Evolutionary conservation across 352 stramenopile species (phyloP).

Genomic region (Aphanomyces euteiches): DNA sequence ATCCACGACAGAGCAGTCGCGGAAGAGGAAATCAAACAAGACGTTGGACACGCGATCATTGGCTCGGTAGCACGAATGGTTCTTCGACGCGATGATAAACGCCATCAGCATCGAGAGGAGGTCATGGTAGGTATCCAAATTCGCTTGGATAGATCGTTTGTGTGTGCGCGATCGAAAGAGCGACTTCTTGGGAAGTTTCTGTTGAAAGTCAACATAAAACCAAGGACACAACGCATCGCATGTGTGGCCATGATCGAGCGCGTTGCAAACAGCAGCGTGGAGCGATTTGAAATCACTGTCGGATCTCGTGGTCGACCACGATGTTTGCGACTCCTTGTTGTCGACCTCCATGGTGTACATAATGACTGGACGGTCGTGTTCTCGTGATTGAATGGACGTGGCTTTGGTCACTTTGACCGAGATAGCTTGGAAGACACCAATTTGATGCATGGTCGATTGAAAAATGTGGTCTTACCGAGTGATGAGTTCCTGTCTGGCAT

Average conservation of each 20-base stretch:
- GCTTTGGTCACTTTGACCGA: background rate
- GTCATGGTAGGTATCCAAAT: background rate
- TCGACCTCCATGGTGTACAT: background rate
- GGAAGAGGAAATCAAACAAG: conserved; percentile 2
- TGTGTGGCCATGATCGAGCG: background rate
- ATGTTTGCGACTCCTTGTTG: conserved; percentile 8
- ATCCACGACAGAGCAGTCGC: background rate
- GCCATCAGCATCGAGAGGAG: background rate
- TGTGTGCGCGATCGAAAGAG: background rate
- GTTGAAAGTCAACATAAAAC: conserved; percentile 14
- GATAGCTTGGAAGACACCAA: background rate
- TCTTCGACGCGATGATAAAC: conserved; percentile 5
- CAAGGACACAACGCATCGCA: conserved; percentile 13
- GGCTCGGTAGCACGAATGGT: conserved; percentile 9
- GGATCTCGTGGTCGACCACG: background rate
- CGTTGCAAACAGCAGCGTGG: background rate
- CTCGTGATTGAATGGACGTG: background rate
- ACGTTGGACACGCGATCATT: background rate
- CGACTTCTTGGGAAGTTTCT: conserved; percentile 1
- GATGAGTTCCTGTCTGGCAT: background rate
- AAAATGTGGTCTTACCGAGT: background rate
- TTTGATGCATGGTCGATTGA: background rate
- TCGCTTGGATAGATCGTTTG: background rate
- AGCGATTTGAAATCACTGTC: background rate
- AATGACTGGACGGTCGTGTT: background rate